Conservation (phyloP, 2,329 filamentous ascomycete genomes). For the Claviceps sorghi region DNA sequence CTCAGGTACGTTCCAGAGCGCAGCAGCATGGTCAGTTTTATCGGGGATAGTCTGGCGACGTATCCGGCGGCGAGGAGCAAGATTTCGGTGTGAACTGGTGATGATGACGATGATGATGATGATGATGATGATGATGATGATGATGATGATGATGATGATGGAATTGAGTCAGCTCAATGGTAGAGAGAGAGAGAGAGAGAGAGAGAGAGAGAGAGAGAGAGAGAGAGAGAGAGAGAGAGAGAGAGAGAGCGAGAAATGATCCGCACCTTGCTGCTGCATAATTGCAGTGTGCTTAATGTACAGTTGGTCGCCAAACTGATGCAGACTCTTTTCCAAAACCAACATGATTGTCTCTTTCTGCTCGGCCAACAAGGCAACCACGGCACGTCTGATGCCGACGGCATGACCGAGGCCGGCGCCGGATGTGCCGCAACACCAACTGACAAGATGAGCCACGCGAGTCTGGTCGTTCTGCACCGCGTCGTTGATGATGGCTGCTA, state of each 20-base stretch:
- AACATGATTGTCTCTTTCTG: constrained; percentile 35
- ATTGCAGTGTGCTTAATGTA: constrained; percentile 75
- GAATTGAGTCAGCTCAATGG: constrained; percentile 9
- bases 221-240: neutral
- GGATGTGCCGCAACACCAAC: constrained; percentile 51
- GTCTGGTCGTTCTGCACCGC: constrained; percentile 32
- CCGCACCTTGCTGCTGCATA: constrained; percentile 86
- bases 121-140: constrained; percentile 22
- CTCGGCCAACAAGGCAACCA: constrained; percentile 41
- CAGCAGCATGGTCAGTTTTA: constrained; percentile 53
- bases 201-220: neutral
- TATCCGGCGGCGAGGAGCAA: constrained; percentile 67
- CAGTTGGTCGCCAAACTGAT: constrained; percentile 68
- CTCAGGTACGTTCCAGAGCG: constrained; percentile 61
- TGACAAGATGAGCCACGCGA: constrained; percentile 39
- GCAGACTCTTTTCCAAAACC: constrained; percentile 53
- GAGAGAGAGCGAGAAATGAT: neutral
- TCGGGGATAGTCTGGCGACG: constrained; percentile 49
- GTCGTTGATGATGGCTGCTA: constrained; percentile 39
- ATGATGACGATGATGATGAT: no score
- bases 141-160: constrained; percentile 20
- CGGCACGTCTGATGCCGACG: constrained; percentile 51
- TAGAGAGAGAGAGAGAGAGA: neutral
- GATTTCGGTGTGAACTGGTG: constrained; percentile 59
- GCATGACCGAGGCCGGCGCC: constrained; percentile 51